Evolutionary conservation across 257 asterid species (phyloP).

Genomic region (Mentha longifolia): DNA sequence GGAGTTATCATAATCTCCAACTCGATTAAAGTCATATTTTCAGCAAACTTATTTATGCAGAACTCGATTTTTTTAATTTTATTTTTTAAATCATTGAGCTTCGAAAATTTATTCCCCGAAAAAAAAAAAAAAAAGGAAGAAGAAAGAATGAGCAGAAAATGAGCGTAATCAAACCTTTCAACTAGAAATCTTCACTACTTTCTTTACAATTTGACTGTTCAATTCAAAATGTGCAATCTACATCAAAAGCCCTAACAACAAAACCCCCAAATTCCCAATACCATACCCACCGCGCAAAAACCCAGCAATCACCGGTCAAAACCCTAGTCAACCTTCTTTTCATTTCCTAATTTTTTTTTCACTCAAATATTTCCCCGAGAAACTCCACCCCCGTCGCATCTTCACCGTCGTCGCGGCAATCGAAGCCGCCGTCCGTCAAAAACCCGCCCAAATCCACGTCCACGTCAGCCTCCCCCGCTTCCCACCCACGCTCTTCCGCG

Average conservation of each 20-base stretch:
- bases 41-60: too few species aligned
- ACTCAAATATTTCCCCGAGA: conserved; percentile 42
- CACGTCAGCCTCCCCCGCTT: background rate
- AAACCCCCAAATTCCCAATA: background rate
- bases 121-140: background rate
- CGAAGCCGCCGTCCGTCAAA: conserved; percentile 30
- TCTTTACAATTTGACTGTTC: background rate
- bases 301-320: conserved; percentile 22
- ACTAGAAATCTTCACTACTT: background rate
- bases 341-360: background rate
- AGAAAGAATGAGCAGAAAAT: background rate
- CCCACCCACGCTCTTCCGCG: conserved; percentile 1
- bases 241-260: background rate
- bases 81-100: too few species aligned
- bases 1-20: too few species aligned
- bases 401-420: conserved; percentile 31
- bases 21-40: too few species aligned
- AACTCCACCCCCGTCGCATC: conserved; percentile 50
- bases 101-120: background rate
- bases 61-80: too few species aligned
- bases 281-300: background rate
- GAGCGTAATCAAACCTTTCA: background rate
- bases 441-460: conserved; percentile 36
- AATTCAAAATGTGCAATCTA: background rate
- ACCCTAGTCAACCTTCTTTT: conserved; percentile 33